Base-by-base conservation (phyloP, 2,329 filamentous ascomycete genomes). In the Zymoseptoria crescenta region DNA sequence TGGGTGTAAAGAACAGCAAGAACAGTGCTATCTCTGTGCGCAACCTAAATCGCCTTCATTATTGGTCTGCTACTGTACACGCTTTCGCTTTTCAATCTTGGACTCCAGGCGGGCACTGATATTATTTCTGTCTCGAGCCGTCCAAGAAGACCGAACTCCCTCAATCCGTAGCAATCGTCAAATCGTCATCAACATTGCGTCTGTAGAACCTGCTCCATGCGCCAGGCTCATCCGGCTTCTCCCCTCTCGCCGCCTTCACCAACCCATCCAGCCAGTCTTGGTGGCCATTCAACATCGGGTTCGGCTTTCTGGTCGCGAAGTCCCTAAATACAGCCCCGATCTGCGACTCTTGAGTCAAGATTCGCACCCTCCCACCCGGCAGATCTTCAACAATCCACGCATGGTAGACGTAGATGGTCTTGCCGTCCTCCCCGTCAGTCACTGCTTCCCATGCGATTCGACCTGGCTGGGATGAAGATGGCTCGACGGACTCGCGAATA, bases 251-350 rank as follows among this genome's bases (percentile, higher is more conserved):
- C 24, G 64, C 65, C 19, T 59, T 66, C 13, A 74, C 65, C 49
- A 74, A 35, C 2, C 72, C 72, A 55, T 74, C 72, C 54, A 73
- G 56, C 72, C 72, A 74, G 56, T 74, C 71, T 59, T 74, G 71
- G 59, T 74, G 72, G 4, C 71, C 72, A 21, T 71, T 52, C n/a
- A 74, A 59, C 71, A 74, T 73, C 45, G 62, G 62, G 58, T 74
- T 73, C 49, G 72, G 72, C 60, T 69, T 73, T 55, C 63, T 59
- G 16, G 27, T 61, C 48, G 64, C 65, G 60, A 68, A 63, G 10
- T 70, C 64, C 49, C 60, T 64, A 21, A 70, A 70, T 0, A 70
- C 60, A 55, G 62, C 59, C 2, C 72, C 72, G 58, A 68, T 71
- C 57, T 73, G 72, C 58, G 68, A 71, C 62, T 74, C 72, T 61